Conservation (phyloP, 768 basidiomycete species). For the Auricularia heimuer region DNA sequence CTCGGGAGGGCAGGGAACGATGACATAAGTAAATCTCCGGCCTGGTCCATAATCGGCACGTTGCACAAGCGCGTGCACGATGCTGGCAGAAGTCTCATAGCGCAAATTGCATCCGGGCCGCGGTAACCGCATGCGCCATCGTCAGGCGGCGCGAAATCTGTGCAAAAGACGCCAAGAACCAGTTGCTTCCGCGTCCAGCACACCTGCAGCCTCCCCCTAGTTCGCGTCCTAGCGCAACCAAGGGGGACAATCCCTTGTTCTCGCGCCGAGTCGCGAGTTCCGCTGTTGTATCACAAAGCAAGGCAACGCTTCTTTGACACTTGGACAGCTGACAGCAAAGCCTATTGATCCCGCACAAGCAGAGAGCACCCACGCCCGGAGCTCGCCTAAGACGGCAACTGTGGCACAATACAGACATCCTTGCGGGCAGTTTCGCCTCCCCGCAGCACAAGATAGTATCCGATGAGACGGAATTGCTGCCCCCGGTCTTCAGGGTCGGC, state of each 20-base stretch:
- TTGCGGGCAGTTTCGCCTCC: too few relatives aligned
- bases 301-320: neutral
- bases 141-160: neutral
- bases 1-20: neutral
- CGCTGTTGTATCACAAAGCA: neutral
- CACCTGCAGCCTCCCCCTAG: too few relatives aligned
- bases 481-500: too few relatives aligned
- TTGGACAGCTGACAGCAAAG: neutral
- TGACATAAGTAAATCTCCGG: neutral
- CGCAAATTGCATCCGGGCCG: neutral
- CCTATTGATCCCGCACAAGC: neutral
- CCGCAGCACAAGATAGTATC: too few relatives aligned
- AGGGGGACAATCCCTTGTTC: neutral
- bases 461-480: too few relatives aligned
- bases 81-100: neutral
- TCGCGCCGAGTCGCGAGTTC: neutral
- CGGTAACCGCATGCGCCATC: neutral
- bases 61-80: neutral
- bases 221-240: too few relatives aligned
- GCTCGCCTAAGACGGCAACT: too few relatives aligned
- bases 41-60: neutral
- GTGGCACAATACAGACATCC: too few relatives aligned
- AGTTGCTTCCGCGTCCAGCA: too few relatives aligned
- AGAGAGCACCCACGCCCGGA: too few relatives aligned
- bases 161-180: too few relatives aligned